Evolutionary conservation across 805 yeast species (phyloP).

Genomic region (Blastobotrys terrestris): DNA sequence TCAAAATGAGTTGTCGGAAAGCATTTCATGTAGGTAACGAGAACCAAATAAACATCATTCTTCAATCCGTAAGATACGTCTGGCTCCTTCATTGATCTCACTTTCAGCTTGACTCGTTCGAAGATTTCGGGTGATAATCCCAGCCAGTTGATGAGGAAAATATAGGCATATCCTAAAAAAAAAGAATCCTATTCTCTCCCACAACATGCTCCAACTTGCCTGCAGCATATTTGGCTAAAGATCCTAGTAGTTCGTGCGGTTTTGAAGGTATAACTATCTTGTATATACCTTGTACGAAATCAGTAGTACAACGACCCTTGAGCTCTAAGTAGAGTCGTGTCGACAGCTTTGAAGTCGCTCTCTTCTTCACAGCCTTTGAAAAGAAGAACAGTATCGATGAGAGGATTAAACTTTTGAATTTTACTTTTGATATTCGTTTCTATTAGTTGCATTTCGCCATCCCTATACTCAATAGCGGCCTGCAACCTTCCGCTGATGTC

Average conservation of each 20-base stretch:
- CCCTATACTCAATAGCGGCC: neutral
- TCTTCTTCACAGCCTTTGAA: neutral
- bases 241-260: neutral
- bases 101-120: neutral
- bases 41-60: neutral
- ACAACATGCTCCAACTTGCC: too few species aligned
- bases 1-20: neutral
- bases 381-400: neutral
- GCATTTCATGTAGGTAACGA: neutral
- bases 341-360: neutral
- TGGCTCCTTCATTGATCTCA: neutral
- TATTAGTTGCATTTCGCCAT: neutral
- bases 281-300: neutral
- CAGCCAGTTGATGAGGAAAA: neutral
- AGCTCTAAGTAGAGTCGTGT: neutral
- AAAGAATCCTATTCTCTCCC: too few species aligned
- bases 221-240: neutral
- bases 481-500: too few species aligned
- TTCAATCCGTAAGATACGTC: neutral
- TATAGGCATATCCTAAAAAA: neutral
- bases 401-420: neutral
- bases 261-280: neutral
- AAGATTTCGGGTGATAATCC: too few species aligned
- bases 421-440: neutral
- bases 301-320: neutral